Base-by-base conservation (phyloP, 2,329 filamentous ascomycete genomes). In the Ceratocystiopsis brevicomis region DNA sequence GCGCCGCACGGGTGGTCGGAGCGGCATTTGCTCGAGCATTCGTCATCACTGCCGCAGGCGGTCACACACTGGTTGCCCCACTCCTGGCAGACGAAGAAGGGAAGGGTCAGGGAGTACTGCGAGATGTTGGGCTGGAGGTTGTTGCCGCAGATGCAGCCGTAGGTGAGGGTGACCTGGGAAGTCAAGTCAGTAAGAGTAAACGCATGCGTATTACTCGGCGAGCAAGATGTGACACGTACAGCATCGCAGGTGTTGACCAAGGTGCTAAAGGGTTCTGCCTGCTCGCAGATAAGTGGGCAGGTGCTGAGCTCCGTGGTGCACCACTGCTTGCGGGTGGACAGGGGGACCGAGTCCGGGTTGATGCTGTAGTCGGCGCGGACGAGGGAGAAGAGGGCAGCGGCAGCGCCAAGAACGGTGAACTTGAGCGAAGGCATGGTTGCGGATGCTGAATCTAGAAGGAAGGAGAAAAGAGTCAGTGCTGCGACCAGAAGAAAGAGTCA, bases 101-200 rank as follows among this genome's bases (percentile, higher is more conserved):
- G 82, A 21, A 90, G 66, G 1, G 82, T 87, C 52, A 84, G 68
- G 17, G 77, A 78, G 69, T 80, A 90, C 60, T 87, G 70, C 54
- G 78, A 74, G 40, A 83, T 61, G 61, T 87, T 86, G 51, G 82
- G 82, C 42, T 69, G 61, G 48, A 68, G 57, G 56, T 73, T 71
- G 56, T 80, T 68, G 49, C 68, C 67, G 64, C 82, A 90, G 52
- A 84, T 65, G 59, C 82, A 90, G 49, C 68, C 65, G 61, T 79
- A 88, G n/a, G 63, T 67, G 41, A 88, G 68, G 17, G 65, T 62
- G 42, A 67, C 54, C 73, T 78, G 44, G 15, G 33, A 19, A 25
- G 6, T n/a, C 4, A 21, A 21, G 19, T 30, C 25, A 30, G 25
- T 30, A 30, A 2, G 15, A 18, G 6, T 14, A n/a, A 33, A 25